Percentiles rank a stretch among this genome's conserved stretches.
Evolutionary conservation across 768 basidiomycete genomes (phyloP).

Genomic region (Coprinellus aureogranulatus): DNA sequence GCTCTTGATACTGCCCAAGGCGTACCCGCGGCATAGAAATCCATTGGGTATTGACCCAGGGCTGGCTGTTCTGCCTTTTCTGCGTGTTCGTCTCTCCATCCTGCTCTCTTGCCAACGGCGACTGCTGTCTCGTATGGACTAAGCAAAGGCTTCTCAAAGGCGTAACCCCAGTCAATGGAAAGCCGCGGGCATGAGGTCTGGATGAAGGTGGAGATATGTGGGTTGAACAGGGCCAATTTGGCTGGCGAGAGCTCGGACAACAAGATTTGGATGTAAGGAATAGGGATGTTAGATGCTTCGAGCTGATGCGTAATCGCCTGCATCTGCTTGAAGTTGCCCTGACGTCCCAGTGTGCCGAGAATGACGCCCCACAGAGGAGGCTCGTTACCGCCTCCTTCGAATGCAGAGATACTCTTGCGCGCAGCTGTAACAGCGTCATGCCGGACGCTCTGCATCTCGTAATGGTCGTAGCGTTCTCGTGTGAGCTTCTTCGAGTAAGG

Average conservation of each 20-base stretch:
- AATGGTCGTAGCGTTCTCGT: constrained; percentile 85
- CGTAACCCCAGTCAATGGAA: constrained; percentile 98
- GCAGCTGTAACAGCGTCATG: constrained; percentile 76
- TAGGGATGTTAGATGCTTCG: constrained; percentile 45
- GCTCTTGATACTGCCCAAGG: constrained; percentile 71
- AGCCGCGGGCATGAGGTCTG: constrained; percentile 96
- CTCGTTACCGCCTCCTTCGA: constrained; percentile 11
- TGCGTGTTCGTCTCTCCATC: constrained; percentile 56
- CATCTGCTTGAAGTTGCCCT: constrained; percentile 89
- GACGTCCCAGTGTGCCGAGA: constrained; percentile 90
- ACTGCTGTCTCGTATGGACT: constrained; percentile 94
- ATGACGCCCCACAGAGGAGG: constrained; percentile 82
- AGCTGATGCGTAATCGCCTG: constrained; percentile 80
- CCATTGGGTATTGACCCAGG: constrained; percentile 82
- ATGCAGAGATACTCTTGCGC: constrained; percentile 52
- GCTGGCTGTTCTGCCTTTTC: constrained; percentile 21
- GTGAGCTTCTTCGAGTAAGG: constrained; percentile 98
- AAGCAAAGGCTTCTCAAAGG: constrained; percentile 83
- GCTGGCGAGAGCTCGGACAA: constrained; percentile 96
- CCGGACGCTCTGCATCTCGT: constrained; percentile 77
- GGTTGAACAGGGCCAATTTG: constrained; percentile 81
- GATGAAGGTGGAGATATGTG: constrained; percentile 83
- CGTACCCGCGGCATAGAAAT: constrained; percentile 85
- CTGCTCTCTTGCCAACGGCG: constrained; percentile 63
- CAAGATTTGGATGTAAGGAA: constrained; percentile 86